Evolutionary conservation across 495 filamentous ascomycete species (phyloP).

Genomic region (Hypomontagnella monticulosa): DNA sequence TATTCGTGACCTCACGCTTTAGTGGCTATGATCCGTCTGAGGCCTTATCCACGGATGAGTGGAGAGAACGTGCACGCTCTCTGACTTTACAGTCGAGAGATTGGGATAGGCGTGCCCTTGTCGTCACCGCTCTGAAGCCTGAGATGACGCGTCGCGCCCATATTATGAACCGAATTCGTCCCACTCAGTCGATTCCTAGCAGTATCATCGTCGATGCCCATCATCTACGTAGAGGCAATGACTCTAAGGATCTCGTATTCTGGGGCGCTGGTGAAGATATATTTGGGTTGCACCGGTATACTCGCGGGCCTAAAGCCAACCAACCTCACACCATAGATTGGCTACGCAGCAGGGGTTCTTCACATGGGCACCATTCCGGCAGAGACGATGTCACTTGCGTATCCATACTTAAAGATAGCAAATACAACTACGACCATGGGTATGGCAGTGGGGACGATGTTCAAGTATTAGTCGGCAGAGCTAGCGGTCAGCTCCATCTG

Average conservation of each 20-base stretch:
- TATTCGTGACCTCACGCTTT: slow-evolving; percentile 54
- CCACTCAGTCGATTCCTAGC: slow-evolving; percentile 40
- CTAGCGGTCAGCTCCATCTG: slow-evolving; percentile 53
- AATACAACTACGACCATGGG: slow-evolving; percentile 25
- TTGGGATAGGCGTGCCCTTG: slow-evolving; percentile 54
- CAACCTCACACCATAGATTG: slow-evolving; percentile 36
- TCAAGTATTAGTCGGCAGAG: slow-evolving; percentile 52
- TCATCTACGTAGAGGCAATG: slow-evolving; percentile 38
- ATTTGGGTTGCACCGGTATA: slow-evolving; percentile 47
- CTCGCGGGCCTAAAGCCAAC: slow-evolving; percentile 14
- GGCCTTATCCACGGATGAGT: slow-evolving; percentile 33
- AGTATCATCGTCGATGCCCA: slow-evolving; percentile 54
- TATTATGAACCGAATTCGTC: background rate
- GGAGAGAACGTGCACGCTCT: slow-evolving; percentile 49
- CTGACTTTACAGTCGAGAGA: slow-evolving; percentile 55
- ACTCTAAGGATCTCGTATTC: slow-evolving; percentile 52
- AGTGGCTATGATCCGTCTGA: slow-evolving; percentile 43
- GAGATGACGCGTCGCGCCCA: slow-evolving; percentile 10
- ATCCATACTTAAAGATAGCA: slow-evolving; percentile 42
- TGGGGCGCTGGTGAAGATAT: slow-evolving; percentile 59
- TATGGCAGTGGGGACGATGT: slow-evolving; percentile 29
- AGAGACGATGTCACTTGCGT: slow-evolving; percentile 55
- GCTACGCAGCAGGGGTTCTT: slow-evolving; percentile 42
- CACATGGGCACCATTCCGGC: slow-evolving; percentile 43
- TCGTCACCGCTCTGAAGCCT: slow-evolving; percentile 42